Base-by-base conservation (phyloP, 2,329 filamentous ascomycete genomes). In the Xylogone sp. region DNA sequence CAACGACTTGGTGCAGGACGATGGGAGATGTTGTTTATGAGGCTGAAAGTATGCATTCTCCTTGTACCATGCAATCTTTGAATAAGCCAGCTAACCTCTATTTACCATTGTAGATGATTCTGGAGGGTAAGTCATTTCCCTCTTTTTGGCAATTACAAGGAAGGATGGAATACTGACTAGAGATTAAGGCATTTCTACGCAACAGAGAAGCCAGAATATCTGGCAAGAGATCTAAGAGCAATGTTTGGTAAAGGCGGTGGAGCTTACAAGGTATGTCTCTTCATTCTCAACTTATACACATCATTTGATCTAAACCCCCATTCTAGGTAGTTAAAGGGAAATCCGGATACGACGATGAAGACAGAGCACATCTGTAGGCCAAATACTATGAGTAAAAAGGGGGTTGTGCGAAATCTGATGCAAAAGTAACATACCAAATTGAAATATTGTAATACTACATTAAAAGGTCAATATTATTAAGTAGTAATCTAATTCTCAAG, bases 21-120 rank as follows among this genome's bases (percentile, higher is more conserved):
- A 64, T 87, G 7, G 85, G 82, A 2, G 71, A 77, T 0, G 73
- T 88, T 0, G 83, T 86, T 0, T 82, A 78, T 47, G 76, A 84
- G 57, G 71, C 68, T 10, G 57, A 49, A 39, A 42, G 47, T 49
- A 43, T 27, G 34, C 16, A 19, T 27, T 43, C 39, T 13, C 21
- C 31, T 10, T 16, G 9, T 21, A 21, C 13, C 12, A 16, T 39
- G 13, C 5, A 7, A 5, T 16, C 5, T 9, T 16, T 39, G n/a
- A 18, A 39, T 39, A 5, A 7, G n/a, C 5, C 5, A 4, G 13
- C 34, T 39, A 39, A 39, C n/a, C n/a, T 7, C 34, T 39, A 39
- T 18, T 16, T 16, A 39, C 10, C n/a, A 16, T 39, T 39, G 10
- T 39, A 39, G 54, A 27, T 42, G 48, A 3, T 24, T 45, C 20